Conservation (phyloP, 2,329 filamentous ascomycete genomes). For the Colletotrichum lentis region DNA sequence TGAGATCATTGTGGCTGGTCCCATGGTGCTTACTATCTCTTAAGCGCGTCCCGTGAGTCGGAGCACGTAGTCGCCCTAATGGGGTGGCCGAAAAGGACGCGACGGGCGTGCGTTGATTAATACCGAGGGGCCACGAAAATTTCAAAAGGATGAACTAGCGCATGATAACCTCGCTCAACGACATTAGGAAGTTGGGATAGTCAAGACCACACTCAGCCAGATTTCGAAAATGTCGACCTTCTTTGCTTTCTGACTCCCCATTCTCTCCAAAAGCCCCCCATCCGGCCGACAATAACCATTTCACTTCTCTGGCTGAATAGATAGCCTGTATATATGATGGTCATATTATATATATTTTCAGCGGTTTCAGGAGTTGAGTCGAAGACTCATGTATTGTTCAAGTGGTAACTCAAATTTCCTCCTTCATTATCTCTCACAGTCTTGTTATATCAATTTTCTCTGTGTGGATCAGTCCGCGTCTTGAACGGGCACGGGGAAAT, state of each 20-base stretch:
- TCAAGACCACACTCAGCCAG: slow-evolving; percentile 31
- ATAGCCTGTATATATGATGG: slow-evolving; percentile 43
- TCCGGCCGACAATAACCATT: slow-evolving; percentile 23
- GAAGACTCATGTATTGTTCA: slow-evolving; percentile 37
- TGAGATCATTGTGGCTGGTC: slow-evolving; percentile 71
- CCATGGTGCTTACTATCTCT: slow-evolving; percentile 64
- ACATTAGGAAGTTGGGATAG: slow-evolving; percentile 28
- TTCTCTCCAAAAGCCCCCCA: slow-evolving; percentile 24
- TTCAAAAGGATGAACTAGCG: slow-evolving; percentile 11
- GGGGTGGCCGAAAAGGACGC: slow-evolving; percentile 21
- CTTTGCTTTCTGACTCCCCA: slow-evolving; percentile 33
- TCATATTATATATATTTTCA: slow-evolving; percentile 42
- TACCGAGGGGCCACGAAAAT: slow-evolving; percentile 24
- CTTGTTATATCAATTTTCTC: slow-evolving; percentile 1
- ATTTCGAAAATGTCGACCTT: slow-evolving; percentile 37
- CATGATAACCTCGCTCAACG: slow-evolving; percentile 28
- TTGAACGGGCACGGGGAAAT: neutral
- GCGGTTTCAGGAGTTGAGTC: slow-evolving; percentile 35
- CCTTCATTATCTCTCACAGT: slow-evolving; percentile 8
- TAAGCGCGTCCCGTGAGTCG: slow-evolving; percentile 43
- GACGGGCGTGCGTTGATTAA: slow-evolving; percentile 33
- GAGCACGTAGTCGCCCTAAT: neutral
- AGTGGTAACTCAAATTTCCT: slow-evolving; percentile 29
- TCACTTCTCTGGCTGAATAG: slow-evolving; percentile 38
- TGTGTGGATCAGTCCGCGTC: slow-evolving; percentile 18